Base-by-base conservation (phyloP, 192 early-diverging fungal genomes). In the Backusella liffmaniae region DNA sequence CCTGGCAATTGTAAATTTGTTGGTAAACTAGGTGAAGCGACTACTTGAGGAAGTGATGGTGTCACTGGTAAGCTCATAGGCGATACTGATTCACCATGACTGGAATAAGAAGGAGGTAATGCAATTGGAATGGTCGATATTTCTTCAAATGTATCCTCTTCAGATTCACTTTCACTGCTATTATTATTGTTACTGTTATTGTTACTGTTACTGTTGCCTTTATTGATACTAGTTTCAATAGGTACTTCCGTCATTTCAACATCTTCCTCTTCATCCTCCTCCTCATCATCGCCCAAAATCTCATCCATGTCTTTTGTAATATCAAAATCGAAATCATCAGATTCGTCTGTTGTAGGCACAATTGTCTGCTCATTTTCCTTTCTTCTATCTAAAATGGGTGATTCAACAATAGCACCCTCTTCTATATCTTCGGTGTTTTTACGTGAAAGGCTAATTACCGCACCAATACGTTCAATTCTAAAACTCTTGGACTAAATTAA, bases 341-440 rank as follows among this genome's bases (percentile, higher is more conserved):
- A 56, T 56, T n/a, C 53, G 8, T 56, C 53, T 21, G 53, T 23
- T 5, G 53, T 23, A 56, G 53, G n/a, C n/a, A 10, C 8, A 56
- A 56, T 56, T 1, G 53, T n/a, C 21, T 56, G 53, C 9, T 56
- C 53, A 21, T 56, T 21, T 56, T 56, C 53, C 18, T 56, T n/a
- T 21, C n/a, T 56, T 56, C 53, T n/a, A 21, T 56, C 53, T 9
- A 56, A 2, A 23, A 56, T 56, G n/a, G 53, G 53, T 21, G 53
- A 56, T 56, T 56, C 53, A 5, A 21, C 2, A 21, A 56, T 21
- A 10, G 53, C n/a, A 56, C 53, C 53, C 7, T 56, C 53, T 56
- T 56, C 53, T 56, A 56, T 53, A 7, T 53, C 53, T 70, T 89
- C 85, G 51, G 81, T 75, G 69, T 86, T 80, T 66, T 84, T 68